phyloP scores from a whole-genome alignment of 176 grass and related monocot species.

The Alloteropsis semialata region DNA sequence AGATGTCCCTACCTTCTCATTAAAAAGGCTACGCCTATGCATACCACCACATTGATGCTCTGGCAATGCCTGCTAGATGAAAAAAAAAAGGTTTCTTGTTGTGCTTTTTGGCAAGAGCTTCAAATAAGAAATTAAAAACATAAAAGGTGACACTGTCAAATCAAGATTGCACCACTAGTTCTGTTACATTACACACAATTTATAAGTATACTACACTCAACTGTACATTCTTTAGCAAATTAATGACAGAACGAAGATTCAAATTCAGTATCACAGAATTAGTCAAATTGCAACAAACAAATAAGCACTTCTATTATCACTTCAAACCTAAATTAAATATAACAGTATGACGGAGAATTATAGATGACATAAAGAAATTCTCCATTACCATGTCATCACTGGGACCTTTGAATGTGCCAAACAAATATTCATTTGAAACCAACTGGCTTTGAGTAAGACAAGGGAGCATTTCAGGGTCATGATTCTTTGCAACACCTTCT shows the following conservation, averaged over 20 bases:
- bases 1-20: slow-evolving; percentile 39
- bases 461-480: slow-evolving; percentile 32
- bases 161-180: neutral
- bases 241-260: neutral
- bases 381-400: slow-evolving; percentile 28
- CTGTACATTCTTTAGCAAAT: neutral
- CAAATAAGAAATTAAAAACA: neutral
- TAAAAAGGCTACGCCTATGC: slow-evolving; percentile 66
- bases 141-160: neutral
- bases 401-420: slow-evolving; percentile 20
- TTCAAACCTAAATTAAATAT: neutral
- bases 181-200: neutral
- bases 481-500: slow-evolving; percentile 32
- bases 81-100: neutral
- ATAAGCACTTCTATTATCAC: neutral
- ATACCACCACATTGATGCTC: slow-evolving; percentile 66
- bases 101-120: neutral
- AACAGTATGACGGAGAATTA: slow-evolving; percentile 2
- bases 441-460: slow-evolving; percentile 33
- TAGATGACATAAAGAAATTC: slow-evolving; percentile 12
- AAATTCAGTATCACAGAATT: neutral
- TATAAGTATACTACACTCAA: neutral
- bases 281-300: neutral
- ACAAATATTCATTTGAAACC: slow-evolving; percentile 25
- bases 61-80: slow-evolving; percentile 47